These are phyloP conservation scores for Daedaleopsis nitida DNA, from an alignment of 768 basidiomycete species.

Conservation along the genomic window DNA sequence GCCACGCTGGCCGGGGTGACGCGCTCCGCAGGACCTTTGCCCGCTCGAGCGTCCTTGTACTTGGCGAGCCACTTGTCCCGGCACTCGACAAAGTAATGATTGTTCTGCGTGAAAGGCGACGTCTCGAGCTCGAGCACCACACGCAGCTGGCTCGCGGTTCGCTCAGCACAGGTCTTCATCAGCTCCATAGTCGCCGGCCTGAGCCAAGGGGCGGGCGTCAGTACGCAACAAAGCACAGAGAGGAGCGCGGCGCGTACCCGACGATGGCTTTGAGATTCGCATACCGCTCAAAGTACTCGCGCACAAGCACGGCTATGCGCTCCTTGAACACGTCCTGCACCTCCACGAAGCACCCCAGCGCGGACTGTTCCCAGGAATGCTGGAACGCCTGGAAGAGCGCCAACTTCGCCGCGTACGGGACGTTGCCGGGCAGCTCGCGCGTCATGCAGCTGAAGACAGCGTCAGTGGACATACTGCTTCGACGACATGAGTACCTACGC, in stretches of 20 bases:
- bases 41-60: constrained; percentile 38
- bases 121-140: constrained; percentile 21
- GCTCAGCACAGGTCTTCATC: constrained; percentile 6
- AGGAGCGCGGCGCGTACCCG: constrained; percentile 28
- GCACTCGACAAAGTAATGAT: constrained; percentile 37
- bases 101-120: constrained; percentile 43
- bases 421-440: constrained; percentile 48
- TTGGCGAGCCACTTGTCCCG: constrained; percentile 39
- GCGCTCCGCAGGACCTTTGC: neutral
- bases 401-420: constrained; percentile 44
- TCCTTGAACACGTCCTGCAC: constrained; percentile 36
- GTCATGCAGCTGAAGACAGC: constrained; percentile 34
- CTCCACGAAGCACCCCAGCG: constrained; percentile 35
- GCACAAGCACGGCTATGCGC: constrained; percentile 32
- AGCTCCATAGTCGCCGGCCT: constrained; percentile 21
- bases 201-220: neutral
- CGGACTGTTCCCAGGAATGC: constrained; percentile 38
- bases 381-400: constrained; percentile 41
- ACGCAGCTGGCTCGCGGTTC: constrained; percentile 1
- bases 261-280: constrained; percentile 35
- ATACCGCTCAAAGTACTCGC: constrained; percentile 44
- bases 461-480: neutral
- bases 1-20: constrained; percentile 5
- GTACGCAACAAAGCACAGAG: too few species aligned
- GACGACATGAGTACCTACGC: neutral